Conservation (phyloP, 2,329 filamentous ascomycete species). For the Clonostachys chloroleuca region DNA sequence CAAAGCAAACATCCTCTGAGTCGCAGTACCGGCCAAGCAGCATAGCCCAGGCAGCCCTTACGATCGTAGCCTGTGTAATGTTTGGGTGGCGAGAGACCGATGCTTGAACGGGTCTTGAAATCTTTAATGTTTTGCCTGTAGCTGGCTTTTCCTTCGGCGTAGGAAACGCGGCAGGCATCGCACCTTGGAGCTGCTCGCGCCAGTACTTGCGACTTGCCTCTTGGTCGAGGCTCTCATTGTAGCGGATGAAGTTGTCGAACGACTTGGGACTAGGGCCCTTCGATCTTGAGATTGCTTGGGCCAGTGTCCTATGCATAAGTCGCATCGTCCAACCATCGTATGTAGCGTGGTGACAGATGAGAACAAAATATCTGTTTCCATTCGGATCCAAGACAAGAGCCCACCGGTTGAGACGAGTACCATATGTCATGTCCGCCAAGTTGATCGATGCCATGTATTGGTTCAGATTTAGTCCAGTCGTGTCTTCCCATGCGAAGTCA, state of each 20-base stretch:
- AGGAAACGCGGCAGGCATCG: slow-evolving; percentile 1
- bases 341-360: slow-evolving; percentile 28
- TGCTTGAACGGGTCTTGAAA: neutral
- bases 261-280: neutral
- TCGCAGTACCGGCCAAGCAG: slow-evolving; percentile 7
- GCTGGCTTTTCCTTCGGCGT: neutral
- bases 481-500: neutral
- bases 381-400: neutral
- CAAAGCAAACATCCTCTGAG: slow-evolving; percentile 10
- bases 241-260: slow-evolving; percentile 35
- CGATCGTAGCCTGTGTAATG: slow-evolving; percentile 8
- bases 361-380: neutral
- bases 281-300: slow-evolving; percentile 1
- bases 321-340: slow-evolving; percentile 48
- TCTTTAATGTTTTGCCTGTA: neutral
- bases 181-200: neutral
- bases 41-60: slow-evolving; percentile 11
- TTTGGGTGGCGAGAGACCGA: neutral
- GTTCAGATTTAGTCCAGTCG: neutral
- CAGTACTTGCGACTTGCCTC: neutral
- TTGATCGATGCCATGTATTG: neutral
- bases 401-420: neutral
- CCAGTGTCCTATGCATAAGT: slow-evolving; percentile 11
- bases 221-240: slow-evolving; percentile 23
- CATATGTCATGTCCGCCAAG: neutral